Conservation (phyloP, 768 basidiomycete species). For the Naganishia vaughanmartiniae region DNA sequence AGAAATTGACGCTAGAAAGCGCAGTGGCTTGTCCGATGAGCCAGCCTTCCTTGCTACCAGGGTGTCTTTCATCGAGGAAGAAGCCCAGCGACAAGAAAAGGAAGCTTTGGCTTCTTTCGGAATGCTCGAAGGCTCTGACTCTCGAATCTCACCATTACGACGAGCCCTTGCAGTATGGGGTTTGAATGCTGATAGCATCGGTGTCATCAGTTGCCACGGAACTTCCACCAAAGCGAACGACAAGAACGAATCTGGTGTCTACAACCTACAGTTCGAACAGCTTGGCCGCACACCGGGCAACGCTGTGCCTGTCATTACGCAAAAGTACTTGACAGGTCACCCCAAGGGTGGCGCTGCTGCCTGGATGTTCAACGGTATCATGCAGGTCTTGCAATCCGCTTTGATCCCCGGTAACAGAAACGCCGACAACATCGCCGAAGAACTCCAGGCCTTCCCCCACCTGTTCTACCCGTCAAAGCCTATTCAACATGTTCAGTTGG, state of each 20-base stretch:
- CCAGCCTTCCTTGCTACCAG: constrained; percentile 72
- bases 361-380: constrained; percentile 90
- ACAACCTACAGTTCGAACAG: constrained; percentile 89
- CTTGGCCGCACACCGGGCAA: constrained; percentile 89
- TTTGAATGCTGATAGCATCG: constrained; percentile 85
- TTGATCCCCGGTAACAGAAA: constrained; percentile 95
- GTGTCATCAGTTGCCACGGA: constrained; percentile 55
- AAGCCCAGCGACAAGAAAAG: constrained; percentile 86
- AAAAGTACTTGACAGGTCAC: constrained; percentile 95
- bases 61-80: constrained; percentile 79
- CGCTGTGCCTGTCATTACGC: constrained; percentile 94
- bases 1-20: constrained; percentile 57
- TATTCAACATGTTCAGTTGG: constrained; percentile 86
- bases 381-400: constrained; percentile 79
- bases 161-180: constrained; percentile 97
- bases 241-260: constrained; percentile 95
- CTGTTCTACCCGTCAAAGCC: constrained; percentile 97
- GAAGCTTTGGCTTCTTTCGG: constrained; percentile 90
- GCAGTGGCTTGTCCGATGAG: constrained; percentile 53
- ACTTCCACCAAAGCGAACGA: constrained; percentile 65
- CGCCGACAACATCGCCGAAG: constrained; percentile 71
- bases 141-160: constrained; percentile 82
- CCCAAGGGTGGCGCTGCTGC: constrained; percentile 99
- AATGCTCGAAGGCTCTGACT: constrained; percentile 85
- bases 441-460: constrained; percentile 81